A percentile compares a stretch with the other conserved stretches of the same genome.
These are phyloP conservation scores for Camillea tinctor DNA, from an alignment of 2,329 filamentous ascomycete genomes.

Conservation along the genomic window DNA sequence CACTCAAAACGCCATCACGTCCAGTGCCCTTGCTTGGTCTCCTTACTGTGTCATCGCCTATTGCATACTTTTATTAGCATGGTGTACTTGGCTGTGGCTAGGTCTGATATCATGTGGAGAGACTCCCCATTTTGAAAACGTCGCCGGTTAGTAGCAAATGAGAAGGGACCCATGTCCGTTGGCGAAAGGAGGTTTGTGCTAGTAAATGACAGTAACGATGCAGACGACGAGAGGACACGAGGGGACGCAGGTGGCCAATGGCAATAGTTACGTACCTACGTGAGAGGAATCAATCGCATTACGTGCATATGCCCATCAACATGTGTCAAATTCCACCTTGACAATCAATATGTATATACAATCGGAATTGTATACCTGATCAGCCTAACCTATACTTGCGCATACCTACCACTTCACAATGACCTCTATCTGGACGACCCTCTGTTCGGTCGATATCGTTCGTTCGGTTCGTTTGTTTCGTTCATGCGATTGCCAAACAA, in stretches of 20 bases:
- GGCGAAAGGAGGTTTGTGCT: neutral
- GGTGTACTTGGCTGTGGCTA: neutral
- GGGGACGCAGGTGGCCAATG: constrained; percentile 6
- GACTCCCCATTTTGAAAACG: constrained; percentile 1
- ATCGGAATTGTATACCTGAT: constrained; percentile 18
- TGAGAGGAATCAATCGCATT: constrained; percentile 19
- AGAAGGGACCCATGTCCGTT: neutral
- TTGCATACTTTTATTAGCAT: neutral
- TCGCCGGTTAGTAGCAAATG: neutral
- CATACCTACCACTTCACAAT: constrained; percentile 8
- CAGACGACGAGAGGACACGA: constrained; percentile 2
- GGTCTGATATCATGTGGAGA: constrained; percentile 2
- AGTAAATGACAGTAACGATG: neutral
- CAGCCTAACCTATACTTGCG: constrained; percentile 12
- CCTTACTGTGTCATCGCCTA: neutral
- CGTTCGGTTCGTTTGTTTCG: neutral
- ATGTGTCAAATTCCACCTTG: neutral
- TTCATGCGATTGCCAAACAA: constrained; percentile 6
- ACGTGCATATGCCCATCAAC: constrained; percentile 29
- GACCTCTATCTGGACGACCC: constrained; percentile 1
- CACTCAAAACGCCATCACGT: neutral
- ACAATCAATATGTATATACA: neutral
- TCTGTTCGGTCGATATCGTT: neutral
- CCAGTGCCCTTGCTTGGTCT: neutral
- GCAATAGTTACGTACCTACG: constrained; percentile 13